Evolutionary conservation across 2,329 filamentous ascomycete genomes (phyloP).

Genomic region (Paecilomyces dactylethromorphus): DNA sequence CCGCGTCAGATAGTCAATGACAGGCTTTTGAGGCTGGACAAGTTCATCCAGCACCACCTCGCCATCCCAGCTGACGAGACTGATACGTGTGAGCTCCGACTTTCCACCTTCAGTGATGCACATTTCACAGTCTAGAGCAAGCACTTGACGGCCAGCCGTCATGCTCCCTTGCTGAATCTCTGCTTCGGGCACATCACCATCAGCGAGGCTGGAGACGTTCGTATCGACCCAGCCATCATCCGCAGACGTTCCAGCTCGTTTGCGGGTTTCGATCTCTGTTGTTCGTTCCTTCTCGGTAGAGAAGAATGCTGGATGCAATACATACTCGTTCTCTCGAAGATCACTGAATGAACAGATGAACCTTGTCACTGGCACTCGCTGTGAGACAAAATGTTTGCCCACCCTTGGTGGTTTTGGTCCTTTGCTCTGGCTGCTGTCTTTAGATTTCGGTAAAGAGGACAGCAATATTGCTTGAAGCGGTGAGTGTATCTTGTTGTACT

Average conservation of each 20-base stretch:
- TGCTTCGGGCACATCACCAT: slow-evolving; percentile 60
- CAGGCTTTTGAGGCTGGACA: slow-evolving; percentile 82
- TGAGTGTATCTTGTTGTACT: slow-evolving; percentile 73
- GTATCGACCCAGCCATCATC: slow-evolving; percentile 78
- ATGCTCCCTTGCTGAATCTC: slow-evolving; percentile 75
- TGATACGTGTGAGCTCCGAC: slow-evolving; percentile 82
- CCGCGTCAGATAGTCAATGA: slow-evolving; percentile 84
- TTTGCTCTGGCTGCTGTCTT: slow-evolving; percentile 54
- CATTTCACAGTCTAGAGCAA: slow-evolving; percentile 96
- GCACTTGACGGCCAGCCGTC: slow-evolving; percentile 70
- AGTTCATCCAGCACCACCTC: slow-evolving; percentile 78
- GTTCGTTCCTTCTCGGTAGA: slow-evolving; percentile 49
- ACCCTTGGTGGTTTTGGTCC: slow-evolving; percentile 57
- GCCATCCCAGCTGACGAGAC: slow-evolving; percentile 79
- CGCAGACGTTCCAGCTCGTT: slow-evolving; percentile 41
- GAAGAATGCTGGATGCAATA: slow-evolving; percentile 73
- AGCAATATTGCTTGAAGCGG: slow-evolving; percentile 79
- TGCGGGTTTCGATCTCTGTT: slow-evolving; percentile 48
- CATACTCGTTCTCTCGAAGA: slow-evolving; percentile 74
- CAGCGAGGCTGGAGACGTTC: slow-evolving; percentile 57
- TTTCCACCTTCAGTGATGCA: slow-evolving; percentile 75
- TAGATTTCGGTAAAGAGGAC: slow-evolving; percentile 61
- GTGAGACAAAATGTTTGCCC: slow-evolving; percentile 62
- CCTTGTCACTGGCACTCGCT: slow-evolving; percentile 73
- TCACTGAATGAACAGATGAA: slow-evolving; percentile 69